A percentile compares a stretch with the other conserved stretches of the same genome.
Conservation (phyloP, 2,329 filamentous ascomycete species). For the Epichloe festucae region DNA sequence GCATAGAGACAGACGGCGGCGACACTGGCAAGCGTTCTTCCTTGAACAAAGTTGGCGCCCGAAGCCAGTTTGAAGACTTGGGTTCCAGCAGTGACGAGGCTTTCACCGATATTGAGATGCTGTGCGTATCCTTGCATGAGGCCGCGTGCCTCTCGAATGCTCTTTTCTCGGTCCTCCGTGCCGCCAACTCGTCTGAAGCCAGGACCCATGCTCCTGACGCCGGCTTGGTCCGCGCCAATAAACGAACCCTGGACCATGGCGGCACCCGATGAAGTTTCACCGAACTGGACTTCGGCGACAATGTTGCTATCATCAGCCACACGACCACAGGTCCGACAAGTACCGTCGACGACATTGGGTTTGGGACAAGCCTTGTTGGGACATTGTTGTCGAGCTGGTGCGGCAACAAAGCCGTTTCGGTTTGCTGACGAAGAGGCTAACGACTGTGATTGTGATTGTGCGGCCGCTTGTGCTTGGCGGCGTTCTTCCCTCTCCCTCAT, state of each 20-base stretch:
- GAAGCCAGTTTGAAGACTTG: slow-evolving; percentile 67
- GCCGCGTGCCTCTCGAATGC: slow-evolving; percentile 42
- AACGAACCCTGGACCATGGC: slow-evolving; percentile 85
- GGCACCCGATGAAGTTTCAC: slow-evolving; percentile 72
- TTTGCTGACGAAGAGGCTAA: slow-evolving; percentile 15
- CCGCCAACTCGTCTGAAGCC: slow-evolving; percentile 48
- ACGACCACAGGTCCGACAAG: slow-evolving; percentile 75
- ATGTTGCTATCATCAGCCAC: slow-evolving; percentile 80
- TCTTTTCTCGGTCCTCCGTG: slow-evolving; percentile 44
- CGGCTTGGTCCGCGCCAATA: slow-evolving; percentile 73
- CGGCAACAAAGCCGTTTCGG: slow-evolving; percentile 19
- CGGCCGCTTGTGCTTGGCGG: slow-evolving; percentile 19
- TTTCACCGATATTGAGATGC: slow-evolving; percentile 47
- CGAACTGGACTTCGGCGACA: slow-evolving; percentile 82
- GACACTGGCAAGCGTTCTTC: slow-evolving; percentile 72
- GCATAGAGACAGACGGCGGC: slow-evolving; percentile 86
- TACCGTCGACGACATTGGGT: slow-evolving; percentile 48
- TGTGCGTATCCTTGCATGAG: slow-evolving; percentile 51
- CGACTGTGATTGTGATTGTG: slow-evolving; percentile 10
- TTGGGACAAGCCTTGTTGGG: slow-evolving; percentile 48
- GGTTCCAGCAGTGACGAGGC: slow-evolving; percentile 50
- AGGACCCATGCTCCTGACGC: slow-evolving; percentile 54
- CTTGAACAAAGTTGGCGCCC: slow-evolving; percentile 68
- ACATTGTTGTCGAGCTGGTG: slow-evolving; percentile 31
- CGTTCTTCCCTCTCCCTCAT: slow-evolving; percentile 39